Base-by-base conservation (phyloP, 169 alveolate genomes). In the Perkinsus marinus region DNA sequence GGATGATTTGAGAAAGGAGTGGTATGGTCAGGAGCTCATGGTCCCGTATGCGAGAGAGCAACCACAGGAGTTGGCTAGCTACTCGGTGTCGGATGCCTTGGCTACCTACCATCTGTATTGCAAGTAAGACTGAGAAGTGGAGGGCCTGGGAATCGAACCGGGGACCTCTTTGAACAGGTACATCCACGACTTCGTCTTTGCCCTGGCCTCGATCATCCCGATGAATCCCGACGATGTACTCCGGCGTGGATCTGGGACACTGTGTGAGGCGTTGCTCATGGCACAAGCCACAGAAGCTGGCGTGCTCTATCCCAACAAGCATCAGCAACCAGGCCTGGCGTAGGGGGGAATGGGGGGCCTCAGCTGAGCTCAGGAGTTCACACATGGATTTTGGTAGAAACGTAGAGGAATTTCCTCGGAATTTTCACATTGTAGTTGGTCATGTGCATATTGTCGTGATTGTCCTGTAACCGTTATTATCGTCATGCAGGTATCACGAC, bases 81-180 rank as follows among this genome's bases (percentile, higher is more conserved):
- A 99, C 96, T 98, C 99, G 43, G 99, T 98, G 43, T 99, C 99
- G 34, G 99, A 99, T 97, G 99, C 99, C 22, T 99, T 99, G 89
- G 99, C 99, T 36, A 99, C 99, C 36, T 99, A 98, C 95, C 98
- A 97, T 95, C 96, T 99, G 91, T 99, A 98, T 95, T 97, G 96
- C 95, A 98, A 98, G 94, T 41, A 41, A 41, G 46, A 41, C n/a
- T n/a, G n/a, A n/a, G n/a, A n/a, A n/a, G n/a, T 41, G 46, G 19
- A 3, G 46, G 46, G 19, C 10, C 46, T 41, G 46, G 46, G 46
- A 10, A 41, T 41, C 10, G 46, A 41, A 41, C 46, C 46, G 46
- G 46, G 46, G 46, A 41, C 46, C 46, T 41, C 46, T 6, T 41
- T 10, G 10, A 3, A 10, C 46, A 41, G 46, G 46, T 98, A 96